Evolutionary conservation across 768 basidiomycete genomes (phyloP).

Genomic region (Naganishia vaughanmartiniae): DNA sequence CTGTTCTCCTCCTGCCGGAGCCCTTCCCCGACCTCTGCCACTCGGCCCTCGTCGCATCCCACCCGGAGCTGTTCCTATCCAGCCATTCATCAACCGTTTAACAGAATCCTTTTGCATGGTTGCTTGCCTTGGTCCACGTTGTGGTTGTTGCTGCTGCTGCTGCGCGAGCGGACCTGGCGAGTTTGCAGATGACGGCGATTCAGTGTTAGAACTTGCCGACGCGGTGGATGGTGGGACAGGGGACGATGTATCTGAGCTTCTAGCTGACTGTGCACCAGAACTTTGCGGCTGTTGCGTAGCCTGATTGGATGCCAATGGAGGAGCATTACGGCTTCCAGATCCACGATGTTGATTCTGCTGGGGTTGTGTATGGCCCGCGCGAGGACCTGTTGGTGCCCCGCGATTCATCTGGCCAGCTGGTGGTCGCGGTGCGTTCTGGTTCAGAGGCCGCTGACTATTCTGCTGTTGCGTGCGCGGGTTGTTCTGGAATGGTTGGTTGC

Average conservation of each 20-base stretch:
- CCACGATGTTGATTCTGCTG: conserved; percentile 8
- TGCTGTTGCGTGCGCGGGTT: background rate
- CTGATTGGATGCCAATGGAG: background rate
- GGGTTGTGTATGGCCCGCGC: background rate
- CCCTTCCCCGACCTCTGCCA: conserved; percentile 8
- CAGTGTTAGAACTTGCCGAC: background rate
- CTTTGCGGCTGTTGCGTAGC: background rate
- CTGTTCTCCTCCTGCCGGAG: conserved; percentile 12
- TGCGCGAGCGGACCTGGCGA: background rate
- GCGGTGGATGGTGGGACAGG: conserved; percentile 8
- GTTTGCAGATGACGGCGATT: background rate
- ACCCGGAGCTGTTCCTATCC: conserved; percentile 6
- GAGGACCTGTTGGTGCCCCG: conserved; percentile 1
- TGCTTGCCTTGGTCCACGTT: conserved; percentile 17
- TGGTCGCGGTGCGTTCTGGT: background rate
- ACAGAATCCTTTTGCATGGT: conserved; percentile 2
- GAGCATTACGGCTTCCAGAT: conserved; percentile 18
- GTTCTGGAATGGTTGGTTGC: conserved; percentile 3
- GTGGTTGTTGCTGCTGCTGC: background rate
- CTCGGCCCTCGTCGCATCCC: conserved; percentile 12
- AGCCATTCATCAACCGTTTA: conserved; percentile 16
- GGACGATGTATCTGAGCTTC: conserved; percentile 6
- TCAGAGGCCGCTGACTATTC: background rate
- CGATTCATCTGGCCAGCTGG: background rate
- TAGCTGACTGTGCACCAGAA: background rate